Base-by-base conservation (phyloP, 495 filamentous ascomycete genomes). In the Podospora conica region DNA sequence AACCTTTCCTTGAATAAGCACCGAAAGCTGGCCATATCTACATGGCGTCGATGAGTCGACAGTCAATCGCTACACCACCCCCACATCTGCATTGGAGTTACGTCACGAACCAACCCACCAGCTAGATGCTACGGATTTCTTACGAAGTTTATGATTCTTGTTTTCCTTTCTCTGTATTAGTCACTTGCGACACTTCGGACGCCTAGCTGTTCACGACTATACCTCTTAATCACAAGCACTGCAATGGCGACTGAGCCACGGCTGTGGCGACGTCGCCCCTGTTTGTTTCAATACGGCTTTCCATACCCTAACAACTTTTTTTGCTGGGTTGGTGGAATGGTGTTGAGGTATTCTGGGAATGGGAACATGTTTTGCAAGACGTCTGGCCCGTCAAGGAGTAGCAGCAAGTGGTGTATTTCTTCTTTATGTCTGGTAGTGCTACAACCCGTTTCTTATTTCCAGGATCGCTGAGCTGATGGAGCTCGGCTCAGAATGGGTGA, bases 41-140 rank as follows among this genome's bases (percentile, higher is more conserved):
- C 58, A 60, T 64, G 67, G 62, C 60, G 55, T 65, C 62, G 64
- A 33, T 24, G 40, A 55, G 65, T 75, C 75, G 74, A 48, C 73
- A 61, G 69, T 78, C 74, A 53, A 72, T 79, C 77, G 66, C 70
- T 79, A 69, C 60, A 60, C n/a, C n/a, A 67, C 58, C 67, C 69
- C 70, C 72, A 72, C 67, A 71, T 76, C 70, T 65, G 63, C 63
- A 65, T 60, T 69, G 61, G 54, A 65, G 69, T 70, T 66, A 58
- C 71, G 71, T 70, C 40, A 73, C 64, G 69, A 70, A 70, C 63
- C 58, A 33, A 59, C 27, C 56, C 69, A 72, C 60, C 65, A 61
- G 69, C 71, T 65, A 72, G 66, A 70, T 69, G 67, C 69, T 69
- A 68, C 63, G 71, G 69, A 73, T 68, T 70, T 75, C 66, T 66